phyloP scores from a whole-genome alignment of 2,329 filamentous ascomycete species.

The Pyrenochaeta sp. region DNA sequence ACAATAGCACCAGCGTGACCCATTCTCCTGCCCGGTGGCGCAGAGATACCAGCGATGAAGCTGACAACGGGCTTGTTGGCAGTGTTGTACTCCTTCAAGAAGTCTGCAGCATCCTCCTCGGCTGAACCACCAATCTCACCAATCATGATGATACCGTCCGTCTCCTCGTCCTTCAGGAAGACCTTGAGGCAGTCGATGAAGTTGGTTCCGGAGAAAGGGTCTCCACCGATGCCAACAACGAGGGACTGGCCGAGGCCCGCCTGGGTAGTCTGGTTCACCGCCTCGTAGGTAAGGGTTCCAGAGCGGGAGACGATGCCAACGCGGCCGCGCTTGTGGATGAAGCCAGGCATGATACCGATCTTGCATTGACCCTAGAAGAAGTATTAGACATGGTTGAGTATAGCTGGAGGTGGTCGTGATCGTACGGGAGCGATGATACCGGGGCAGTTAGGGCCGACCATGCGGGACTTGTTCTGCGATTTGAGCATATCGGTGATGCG shows the following conservation, averaged over 20 bases:
- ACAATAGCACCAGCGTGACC: conserved; percentile 99
- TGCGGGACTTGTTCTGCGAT: conserved; percentile 94
- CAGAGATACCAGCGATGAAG: conserved; percentile 98
- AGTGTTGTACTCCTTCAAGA: conserved; percentile 90
- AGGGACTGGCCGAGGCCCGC: conserved; percentile 96
- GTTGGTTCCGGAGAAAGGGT: conserved; percentile 98
- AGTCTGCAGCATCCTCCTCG: conserved; percentile 98
- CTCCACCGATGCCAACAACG: conserved; percentile 96
- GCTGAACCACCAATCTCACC: conserved; percentile 97
- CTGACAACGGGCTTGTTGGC: conserved; percentile 94
- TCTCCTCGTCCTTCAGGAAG: conserved; percentile 95
- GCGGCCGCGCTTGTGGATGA: conserved; percentile 99
- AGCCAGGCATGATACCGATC: conserved; percentile 99
- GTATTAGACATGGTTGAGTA: conserved; percentile 20
- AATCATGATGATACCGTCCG: conserved; percentile 99
- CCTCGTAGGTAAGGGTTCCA: conserved; percentile 98
- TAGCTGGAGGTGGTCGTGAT: conserved; percentile 9
- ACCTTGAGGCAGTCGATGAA: conserved; percentile 99
- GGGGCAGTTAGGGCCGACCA: conserved; percentile 97
- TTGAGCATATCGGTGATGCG: conserved; percentile 98
- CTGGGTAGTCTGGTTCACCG: conserved; percentile 99
- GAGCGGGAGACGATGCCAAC: conserved; percentile 98
- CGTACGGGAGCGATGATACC: conserved; percentile 85
- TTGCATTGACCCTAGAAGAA: conserved; percentile 87
- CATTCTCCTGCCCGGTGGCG: conserved; percentile 95